Evolutionary conservation across 768 basidiomycete species (phyloP).

Genomic region (Royoungia palumana): DNA sequence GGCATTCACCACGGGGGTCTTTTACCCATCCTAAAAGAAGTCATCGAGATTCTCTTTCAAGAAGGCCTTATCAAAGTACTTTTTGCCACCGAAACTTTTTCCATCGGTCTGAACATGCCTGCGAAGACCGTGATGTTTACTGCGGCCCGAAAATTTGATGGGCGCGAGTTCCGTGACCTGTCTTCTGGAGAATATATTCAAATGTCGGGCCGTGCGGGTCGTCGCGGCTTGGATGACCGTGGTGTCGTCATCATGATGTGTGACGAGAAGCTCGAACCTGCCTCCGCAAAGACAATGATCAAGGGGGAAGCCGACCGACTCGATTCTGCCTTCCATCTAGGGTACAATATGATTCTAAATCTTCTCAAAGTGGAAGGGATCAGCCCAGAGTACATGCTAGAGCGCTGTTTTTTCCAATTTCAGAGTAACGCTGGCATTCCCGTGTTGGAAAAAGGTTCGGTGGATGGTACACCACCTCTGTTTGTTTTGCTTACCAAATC

Average conservation of each 20-base stretch:
- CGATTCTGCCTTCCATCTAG: slow-evolving; percentile 97
- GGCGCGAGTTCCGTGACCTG: slow-evolving; percentile 88
- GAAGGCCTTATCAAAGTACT: slow-evolving; percentile 97
- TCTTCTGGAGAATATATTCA: slow-evolving; percentile 98
- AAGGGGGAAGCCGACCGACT: slow-evolving; percentile 96
- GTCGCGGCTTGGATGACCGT: slow-evolving; percentile 95
- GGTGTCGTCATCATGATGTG: slow-evolving; percentile 99
- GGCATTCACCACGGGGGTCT: slow-evolving; percentile 99
- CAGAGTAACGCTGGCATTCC: slow-evolving; percentile 94
- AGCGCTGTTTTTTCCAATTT: slow-evolving; percentile 97
- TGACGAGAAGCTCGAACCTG: slow-evolving; percentile 94
- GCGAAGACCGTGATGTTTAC: slow-evolving; percentile 99
- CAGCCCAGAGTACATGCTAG: slow-evolving; percentile 97
- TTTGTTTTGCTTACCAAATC: slow-evolving; percentile 7
- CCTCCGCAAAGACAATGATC: slow-evolving; percentile 92
- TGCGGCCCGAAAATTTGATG: slow-evolving; percentile 92
- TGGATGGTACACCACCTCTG: neutral
- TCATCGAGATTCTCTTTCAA: slow-evolving; percentile 98
- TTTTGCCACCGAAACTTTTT: slow-evolving; percentile 98
- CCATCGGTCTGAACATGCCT: slow-evolving; percentile 98
- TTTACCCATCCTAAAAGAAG: slow-evolving; percentile 95
- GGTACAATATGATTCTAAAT: slow-evolving; percentile 99
- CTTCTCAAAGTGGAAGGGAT: slow-evolving; percentile 98
- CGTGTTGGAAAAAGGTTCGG: slow-evolving; percentile 73
- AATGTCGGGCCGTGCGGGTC: slow-evolving; percentile 98